A percentile compares a stretch with the other conserved stretches of the same genome.
phyloP scores from a whole-genome alignment of 331 rosid species.

The Quercus lobata region DNA sequence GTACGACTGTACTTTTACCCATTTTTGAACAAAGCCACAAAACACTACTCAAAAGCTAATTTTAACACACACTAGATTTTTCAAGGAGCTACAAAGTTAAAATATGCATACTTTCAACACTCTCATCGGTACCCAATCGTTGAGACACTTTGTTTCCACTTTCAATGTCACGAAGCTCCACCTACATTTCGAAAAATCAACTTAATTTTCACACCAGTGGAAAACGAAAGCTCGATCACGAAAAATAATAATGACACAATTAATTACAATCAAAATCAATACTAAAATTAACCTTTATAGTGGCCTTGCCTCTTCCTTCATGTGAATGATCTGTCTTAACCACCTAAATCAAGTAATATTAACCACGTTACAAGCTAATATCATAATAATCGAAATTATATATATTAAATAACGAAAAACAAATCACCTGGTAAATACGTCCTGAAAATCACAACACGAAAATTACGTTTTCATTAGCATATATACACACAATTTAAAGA shows the following conservation, averaged over 20 bases:
- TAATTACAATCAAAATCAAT: neutral
- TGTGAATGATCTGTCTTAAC: conserved; percentile 86
- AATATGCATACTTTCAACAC: conserved; percentile 65
- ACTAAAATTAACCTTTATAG: conserved; percentile 61
- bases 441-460: conserved; percentile 38
- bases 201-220: neutral
- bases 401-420: neutral
- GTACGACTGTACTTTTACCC: too few species aligned
- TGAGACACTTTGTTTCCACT: conserved; percentile 81
- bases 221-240: neutral
- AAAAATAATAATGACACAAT: neutral
- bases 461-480: neutral
- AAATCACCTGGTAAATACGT: conserved; percentile 69
- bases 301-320: conserved; percentile 99
- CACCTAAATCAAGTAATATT: conserved; percentile 42
- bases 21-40: too few species aligned
- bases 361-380: conserved; percentile 1
- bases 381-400: neutral
- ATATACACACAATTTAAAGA: neutral
- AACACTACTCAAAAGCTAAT: too few species aligned
- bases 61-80: neutral
- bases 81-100: neutral
- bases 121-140: conserved; percentile 66
- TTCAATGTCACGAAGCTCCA: conserved; percentile 84
- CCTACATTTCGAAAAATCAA: conserved; percentile 22